Conservation (phyloP, 2,329 filamentous ascomycete species). For the Pestalotiopsis sp. region DNA sequence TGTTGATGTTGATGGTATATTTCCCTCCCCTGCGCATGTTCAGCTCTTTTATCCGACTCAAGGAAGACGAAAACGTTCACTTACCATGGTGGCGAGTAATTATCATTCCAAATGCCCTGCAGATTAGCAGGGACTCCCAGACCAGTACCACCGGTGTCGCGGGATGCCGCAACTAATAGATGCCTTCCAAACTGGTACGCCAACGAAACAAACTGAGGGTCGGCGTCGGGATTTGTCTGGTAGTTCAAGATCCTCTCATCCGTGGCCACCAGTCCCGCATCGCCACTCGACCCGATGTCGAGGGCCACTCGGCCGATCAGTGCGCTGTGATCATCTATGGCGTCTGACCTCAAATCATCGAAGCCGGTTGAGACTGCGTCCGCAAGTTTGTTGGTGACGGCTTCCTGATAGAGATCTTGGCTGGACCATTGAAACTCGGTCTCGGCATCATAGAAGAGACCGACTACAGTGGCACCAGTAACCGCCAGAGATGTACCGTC, state of each 20-base stretch:
- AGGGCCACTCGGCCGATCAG: slow-evolving; percentile 16
- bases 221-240: slow-evolving; percentile 5
- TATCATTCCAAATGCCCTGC: slow-evolving; percentile 46
- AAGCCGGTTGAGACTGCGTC: background rate
- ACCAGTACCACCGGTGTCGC: slow-evolving; percentile 20
- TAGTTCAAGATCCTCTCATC: slow-evolving; percentile 4
- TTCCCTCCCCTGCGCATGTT: slow-evolving; percentile 30
- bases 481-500: background rate
- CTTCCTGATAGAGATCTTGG: background rate
- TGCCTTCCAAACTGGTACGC: slow-evolving; percentile 38
- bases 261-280: slow-evolving; percentile 8
- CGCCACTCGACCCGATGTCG: slow-evolving; percentile 14
- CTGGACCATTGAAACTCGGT: slow-evolving; percentile 8
- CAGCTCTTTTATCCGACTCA: background rate
- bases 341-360: slow-evolving; percentile 5
- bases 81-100: slow-evolving; percentile 40
- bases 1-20: slow-evolving; percentile 48
- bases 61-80: slow-evolving; percentile 13
- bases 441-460: slow-evolving; percentile 6
- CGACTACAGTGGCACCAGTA: slow-evolving; percentile 5
- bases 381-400: background rate
- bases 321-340: slow-evolving; percentile 1
- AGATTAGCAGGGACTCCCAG: slow-evolving; percentile 41
- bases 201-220: slow-evolving; percentile 27
- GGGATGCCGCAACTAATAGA: slow-evolving; percentile 34